Evolutionary conservation across 345 rosid genomes (phyloP), one percentile per base, ranked within the genome.

Genomic region (Mercurialis annua): DNA sequence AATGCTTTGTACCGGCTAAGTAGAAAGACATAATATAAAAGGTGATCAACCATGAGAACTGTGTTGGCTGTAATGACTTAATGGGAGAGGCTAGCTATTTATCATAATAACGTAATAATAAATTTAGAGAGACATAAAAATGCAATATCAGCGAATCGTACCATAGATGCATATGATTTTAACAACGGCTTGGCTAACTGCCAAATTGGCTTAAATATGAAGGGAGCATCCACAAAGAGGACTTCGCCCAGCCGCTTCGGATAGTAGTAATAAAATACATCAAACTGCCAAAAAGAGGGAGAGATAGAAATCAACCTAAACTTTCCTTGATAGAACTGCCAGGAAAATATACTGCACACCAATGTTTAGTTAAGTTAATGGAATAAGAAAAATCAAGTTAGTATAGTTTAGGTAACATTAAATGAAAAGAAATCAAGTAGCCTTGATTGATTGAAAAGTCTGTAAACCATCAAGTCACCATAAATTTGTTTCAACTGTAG

Each of bases 211-310:
- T 80, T 65, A 78, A 90, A 93, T 61, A 90, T 59, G 27, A 90
- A 89, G 23, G 98, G 95, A 67, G 97, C 96, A 64, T 89, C 98
- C 64, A 93, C 96, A 59, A 90, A 87, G 62, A 89, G 96, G 46
- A 90, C 97, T 80, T 90, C 82, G 23, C 83, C 85, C 80, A 93
- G 73, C 63, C 96, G 88, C 81, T 81, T 90, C 29, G 98, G 98
- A 76, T 93, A 86, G 69, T 93, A 93, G 77, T 74, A 85, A 82
- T 93, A 89, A 69, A 89, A 86, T 42, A 86, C 94, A 66, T 93
- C 90, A 73, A 93, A 89, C 97, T 93, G 94, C 71, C 74, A 68
- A 62, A 72, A 18, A 36, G 33, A 47, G 26, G 23, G 64, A 34
- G 18, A 18, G 24, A 29, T 29, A 5, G 30, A 78, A 43, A 56